Evolutionary conservation across 208 protist genomes (phyloP).

Genomic region (Crithidia brevicula): DNA sequence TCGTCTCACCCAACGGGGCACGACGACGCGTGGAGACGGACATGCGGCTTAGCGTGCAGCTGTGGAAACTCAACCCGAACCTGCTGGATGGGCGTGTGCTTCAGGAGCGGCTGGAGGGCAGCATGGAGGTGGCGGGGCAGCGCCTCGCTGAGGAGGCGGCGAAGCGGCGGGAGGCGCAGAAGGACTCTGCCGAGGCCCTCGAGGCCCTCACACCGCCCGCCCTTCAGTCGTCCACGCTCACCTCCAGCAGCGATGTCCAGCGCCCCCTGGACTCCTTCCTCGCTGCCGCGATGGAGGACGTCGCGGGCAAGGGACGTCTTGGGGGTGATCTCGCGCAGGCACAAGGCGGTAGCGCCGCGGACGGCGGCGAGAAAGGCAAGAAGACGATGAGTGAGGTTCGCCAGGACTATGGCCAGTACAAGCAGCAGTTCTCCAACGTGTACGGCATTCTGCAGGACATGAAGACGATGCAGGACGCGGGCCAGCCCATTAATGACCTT

Average conservation of each 20-base stretch:
- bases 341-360: constrained; percentile 5
- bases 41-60: constrained; percentile 81
- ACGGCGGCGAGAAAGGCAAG: background rate
- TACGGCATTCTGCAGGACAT: constrained; percentile 82
- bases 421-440: constrained; percentile 78
- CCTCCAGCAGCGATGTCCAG: constrained; percentile 2
- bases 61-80: constrained; percentile 74
- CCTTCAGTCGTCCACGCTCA: constrained; percentile 9
- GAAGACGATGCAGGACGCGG: constrained; percentile 69
- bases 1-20: constrained; percentile 33
- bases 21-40: constrained; percentile 60
- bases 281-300: constrained; percentile 11
- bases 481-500: constrained; percentile 76
- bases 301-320: constrained; percentile 28
- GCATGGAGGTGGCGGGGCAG: constrained; percentile 41
- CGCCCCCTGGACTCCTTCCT: constrained; percentile 27
- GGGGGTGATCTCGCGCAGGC: constrained; percentile 35
- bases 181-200: constrained; percentile 25
- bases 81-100: constrained; percentile 74
- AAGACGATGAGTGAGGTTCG: constrained; percentile 44
- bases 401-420: constrained; percentile 68
- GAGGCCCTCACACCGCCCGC: constrained; percentile 28
- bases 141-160: constrained; percentile 30
- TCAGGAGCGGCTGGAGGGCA: constrained; percentile 71
- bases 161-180: constrained; percentile 17